Evolutionary conservation across 345 rosid species (phyloP).

Genomic region (Conringia planisiliqua): DNA sequence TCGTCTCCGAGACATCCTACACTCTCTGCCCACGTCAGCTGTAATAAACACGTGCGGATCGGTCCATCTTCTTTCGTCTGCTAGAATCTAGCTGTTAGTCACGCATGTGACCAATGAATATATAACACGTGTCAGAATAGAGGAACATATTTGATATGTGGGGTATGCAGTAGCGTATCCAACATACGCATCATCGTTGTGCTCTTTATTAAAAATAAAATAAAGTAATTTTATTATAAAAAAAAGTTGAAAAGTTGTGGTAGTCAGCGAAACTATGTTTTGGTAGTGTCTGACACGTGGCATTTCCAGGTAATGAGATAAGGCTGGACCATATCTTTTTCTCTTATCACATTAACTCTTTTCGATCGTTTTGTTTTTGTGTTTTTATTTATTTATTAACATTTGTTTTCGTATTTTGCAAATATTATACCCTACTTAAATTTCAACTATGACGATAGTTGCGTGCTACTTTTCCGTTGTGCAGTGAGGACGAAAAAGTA

Average conservation of each 20-base stretch:
- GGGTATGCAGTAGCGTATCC: constrained; percentile 13
- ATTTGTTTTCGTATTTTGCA: background rate
- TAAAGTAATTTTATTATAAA: background rate
- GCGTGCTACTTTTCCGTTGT: background rate
- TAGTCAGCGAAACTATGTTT: background rate
- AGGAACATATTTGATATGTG: background rate
- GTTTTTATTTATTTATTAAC: no score
- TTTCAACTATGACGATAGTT: background rate
- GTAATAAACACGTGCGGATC: constrained; percentile 18
- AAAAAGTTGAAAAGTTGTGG: background rate
- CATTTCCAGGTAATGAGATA: constrained; percentile 2
- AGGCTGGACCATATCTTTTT: constrained; percentile 35
- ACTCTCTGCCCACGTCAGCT: constrained; percentile 18
- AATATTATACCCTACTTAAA: background rate
- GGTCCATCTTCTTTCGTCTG: constrained; percentile 14
- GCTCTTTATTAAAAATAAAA: background rate
- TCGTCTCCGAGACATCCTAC: constrained; percentile 27
- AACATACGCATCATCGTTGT: constrained; percentile 4
- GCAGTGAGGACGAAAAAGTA: background rate
- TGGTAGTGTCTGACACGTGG: constrained; percentile 28
- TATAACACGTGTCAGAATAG: constrained; percentile 1
- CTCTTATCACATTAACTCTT: constrained; percentile 28
- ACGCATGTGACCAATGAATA: background rate
- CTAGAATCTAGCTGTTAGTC: constrained; percentile 29
- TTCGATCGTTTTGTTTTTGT: background rate